phyloP scores from a whole-genome alignment of 2,329 filamentous ascomycete species.

The Fusarium sp. region DNA sequence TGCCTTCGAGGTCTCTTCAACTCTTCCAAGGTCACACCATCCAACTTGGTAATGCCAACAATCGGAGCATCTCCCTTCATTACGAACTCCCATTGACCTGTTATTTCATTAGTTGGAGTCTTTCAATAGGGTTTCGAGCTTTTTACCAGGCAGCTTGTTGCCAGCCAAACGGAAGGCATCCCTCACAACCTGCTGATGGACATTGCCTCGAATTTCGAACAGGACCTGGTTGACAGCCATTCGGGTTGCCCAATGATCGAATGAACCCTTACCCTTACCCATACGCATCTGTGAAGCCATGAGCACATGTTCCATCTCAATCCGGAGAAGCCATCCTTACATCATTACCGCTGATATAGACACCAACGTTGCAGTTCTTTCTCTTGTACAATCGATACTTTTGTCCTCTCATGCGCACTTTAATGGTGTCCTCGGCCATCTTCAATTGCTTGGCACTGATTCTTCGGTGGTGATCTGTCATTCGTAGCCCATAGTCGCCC shows the following conservation, averaged over 20 bases:
- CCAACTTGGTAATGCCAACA: constrained; percentile 92
- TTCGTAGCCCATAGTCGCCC: constrained; percentile 95
- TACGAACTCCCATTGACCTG: constrained; percentile 91
- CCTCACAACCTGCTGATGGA: constrained; percentile 94
- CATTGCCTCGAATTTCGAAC: constrained; percentile 89
- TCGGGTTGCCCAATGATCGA: constrained; percentile 95
- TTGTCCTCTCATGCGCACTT: constrained; percentile 86
- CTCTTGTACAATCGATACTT: constrained; percentile 94
- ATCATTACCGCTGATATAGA: constrained; percentile 96
- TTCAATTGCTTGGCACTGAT: constrained; percentile 89
- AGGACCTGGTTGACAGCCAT: constrained; percentile 91
- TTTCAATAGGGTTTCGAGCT: constrained; percentile 1
- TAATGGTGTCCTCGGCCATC: constrained; percentile 94
- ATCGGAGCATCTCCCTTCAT: constrained; percentile 90
- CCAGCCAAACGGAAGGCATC: constrained; percentile 95
- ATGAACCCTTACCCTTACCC: constrained; percentile 98
- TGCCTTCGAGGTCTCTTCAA: constrained; percentile 83
- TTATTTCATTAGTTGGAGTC: constrained; percentile 36
- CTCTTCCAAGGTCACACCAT: constrained; percentile 84
- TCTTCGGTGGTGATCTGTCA: constrained; percentile 92
- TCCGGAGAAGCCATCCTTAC: constrained; percentile 56
- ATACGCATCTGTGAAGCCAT: constrained; percentile 77
- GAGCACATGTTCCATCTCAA: constrained; percentile 25
- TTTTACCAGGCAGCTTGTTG: constrained; percentile 89
- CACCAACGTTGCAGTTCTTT: constrained; percentile 91